A percentile compares a stretch with the other conserved stretches of the same genome.
Evolutionary conservation across 768 basidiomycete species (phyloP).

Genomic region (Phanerodontia chrysosporium): DNA sequence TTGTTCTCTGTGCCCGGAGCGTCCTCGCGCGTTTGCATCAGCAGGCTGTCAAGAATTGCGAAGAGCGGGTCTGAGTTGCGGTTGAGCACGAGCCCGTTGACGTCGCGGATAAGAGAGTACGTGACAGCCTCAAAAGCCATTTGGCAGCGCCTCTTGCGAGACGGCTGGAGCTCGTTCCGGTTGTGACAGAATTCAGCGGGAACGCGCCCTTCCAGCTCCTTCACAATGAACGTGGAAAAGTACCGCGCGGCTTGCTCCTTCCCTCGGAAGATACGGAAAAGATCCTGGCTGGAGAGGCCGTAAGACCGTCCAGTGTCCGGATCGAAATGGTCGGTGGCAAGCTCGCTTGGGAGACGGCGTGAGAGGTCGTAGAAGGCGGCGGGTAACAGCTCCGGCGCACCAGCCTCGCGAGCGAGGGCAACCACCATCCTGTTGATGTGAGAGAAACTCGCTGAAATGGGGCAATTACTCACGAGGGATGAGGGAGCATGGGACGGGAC

Average conservation of each 20-base stretch:
- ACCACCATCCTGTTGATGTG: conserved; percentile 45
- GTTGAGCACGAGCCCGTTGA: conserved; percentile 63
- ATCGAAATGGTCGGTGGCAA: conserved; percentile 47
- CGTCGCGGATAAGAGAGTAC: conserved; percentile 69
- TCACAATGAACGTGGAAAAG: conserved; percentile 73
- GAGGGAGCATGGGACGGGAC: conserved; percentile 52
- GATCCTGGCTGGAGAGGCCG: conserved; percentile 46
- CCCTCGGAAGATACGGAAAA: conserved; percentile 59
- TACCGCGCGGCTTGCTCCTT: conserved; percentile 71
- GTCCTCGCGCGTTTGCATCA: conserved; percentile 60
- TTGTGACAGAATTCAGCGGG: conserved; percentile 42
- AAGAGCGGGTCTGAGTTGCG: conserved; percentile 69
- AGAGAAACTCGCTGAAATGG: not conserved
- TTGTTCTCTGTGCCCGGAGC: conserved; percentile 35
- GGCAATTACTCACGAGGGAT: conserved; percentile 54
- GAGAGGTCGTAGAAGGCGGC: conserved; percentile 81
- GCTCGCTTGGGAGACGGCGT: conserved; percentile 59
- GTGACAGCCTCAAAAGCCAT: conserved; percentile 71
- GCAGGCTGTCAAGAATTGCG: conserved; percentile 60
- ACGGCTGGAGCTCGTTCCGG: conserved; percentile 41
- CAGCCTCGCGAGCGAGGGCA: conserved; percentile 56
- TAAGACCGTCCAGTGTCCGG: conserved; percentile 31
- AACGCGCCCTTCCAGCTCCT: conserved; percentile 64
- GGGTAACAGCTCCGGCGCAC: conserved; percentile 57
- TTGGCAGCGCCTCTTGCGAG: conserved; percentile 54